Percentiles rank a stretch among this genome's conserved stretches.
These are phyloP conservation scores for Talaromyces sp. DNA, from an alignment of 2,329 filamentous ascomycete species.

Conservation along the genomic window DNA sequence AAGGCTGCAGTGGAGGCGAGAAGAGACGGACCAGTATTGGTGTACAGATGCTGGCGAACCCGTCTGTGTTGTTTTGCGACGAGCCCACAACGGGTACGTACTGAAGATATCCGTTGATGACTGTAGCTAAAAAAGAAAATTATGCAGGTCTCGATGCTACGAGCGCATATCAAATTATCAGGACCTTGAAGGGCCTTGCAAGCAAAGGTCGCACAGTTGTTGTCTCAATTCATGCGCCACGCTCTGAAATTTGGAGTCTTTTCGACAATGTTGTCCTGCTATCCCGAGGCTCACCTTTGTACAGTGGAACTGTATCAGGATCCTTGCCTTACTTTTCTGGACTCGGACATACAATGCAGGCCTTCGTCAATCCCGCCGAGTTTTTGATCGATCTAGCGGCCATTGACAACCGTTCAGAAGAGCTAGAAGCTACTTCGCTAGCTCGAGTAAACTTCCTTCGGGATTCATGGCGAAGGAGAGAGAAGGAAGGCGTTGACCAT, in stretches of 20 bases:
- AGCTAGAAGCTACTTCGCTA: constrained; percentile 57
- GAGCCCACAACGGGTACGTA: constrained; percentile 65
- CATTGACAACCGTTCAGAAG: constrained; percentile 64
- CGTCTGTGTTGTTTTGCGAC: constrained; percentile 70
- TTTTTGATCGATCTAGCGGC: constrained; percentile 70
- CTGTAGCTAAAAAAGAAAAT: background rate
- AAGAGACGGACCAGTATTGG: constrained; percentile 72
- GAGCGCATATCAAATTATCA: constrained; percentile 67
- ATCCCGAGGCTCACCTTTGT: constrained; percentile 62
- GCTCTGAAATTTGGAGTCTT: constrained; percentile 73
- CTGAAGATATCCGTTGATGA: background rate
- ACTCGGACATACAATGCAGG: constrained; percentile 57
- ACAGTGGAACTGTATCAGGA: constrained; percentile 55
- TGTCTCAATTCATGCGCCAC: constrained; percentile 70
- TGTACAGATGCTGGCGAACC: constrained; percentile 73
- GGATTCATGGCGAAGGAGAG: constrained; percentile 49
- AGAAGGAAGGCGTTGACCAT: constrained; percentile 1
- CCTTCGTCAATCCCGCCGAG: constrained; percentile 73
- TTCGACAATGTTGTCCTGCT: constrained; percentile 69
- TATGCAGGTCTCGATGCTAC: constrained; percentile 59
- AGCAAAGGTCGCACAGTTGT: constrained; percentile 65
- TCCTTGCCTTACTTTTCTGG: constrained; percentile 61
- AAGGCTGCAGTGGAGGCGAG: constrained; percentile 73
- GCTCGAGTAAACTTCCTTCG: constrained; percentile 59
- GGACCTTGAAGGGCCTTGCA: constrained; percentile 64